Evolutionary conservation across 345 rosid species (phyloP).

Genomic region (Syzygium jambos): DNA sequence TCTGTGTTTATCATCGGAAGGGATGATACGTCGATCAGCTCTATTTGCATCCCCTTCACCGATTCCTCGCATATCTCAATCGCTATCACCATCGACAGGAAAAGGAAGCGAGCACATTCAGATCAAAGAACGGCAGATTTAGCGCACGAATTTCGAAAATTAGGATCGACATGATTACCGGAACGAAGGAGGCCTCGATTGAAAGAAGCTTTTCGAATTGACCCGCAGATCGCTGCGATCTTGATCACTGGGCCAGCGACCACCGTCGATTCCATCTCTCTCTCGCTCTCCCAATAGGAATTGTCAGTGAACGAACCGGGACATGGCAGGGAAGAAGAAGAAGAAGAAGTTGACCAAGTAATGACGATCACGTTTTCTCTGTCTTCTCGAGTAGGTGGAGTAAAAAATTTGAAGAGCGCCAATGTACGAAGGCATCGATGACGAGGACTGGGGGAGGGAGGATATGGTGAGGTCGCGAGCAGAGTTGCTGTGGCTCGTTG

Average conservation of each 20-base stretch:
- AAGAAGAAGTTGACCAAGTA: background rate
- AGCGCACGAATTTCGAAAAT: background rate
- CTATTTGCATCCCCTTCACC: constrained; percentile 37
- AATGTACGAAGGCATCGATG: background rate
- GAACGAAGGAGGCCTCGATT: constrained; percentile 62
- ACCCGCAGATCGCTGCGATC: constrained; percentile 70
- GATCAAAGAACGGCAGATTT: background rate
- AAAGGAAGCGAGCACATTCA: background rate
- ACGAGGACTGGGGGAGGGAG: background rate
- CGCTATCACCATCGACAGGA: constrained; percentile 11
- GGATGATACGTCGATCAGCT: constrained; percentile 39
- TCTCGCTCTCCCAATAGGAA: background rate
- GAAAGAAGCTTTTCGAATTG: constrained; percentile 61
- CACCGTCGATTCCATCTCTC: constrained; percentile 27
- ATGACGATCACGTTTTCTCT: background rate
- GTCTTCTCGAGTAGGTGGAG: background rate
- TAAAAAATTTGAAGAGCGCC: background rate
- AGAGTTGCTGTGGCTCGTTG: background rate
- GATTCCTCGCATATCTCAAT: constrained; percentile 27
- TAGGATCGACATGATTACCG: constrained; percentile 20
- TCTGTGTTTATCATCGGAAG: constrained; percentile 62
- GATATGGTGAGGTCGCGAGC: background rate
- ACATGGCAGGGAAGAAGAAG: background rate
- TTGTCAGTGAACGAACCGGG: background rate
- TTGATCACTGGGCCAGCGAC: constrained; percentile 37